phyloP scores from a whole-genome alignment of 2,329 filamentous ascomycete species.

The Curvularia spicifera region DNA sequence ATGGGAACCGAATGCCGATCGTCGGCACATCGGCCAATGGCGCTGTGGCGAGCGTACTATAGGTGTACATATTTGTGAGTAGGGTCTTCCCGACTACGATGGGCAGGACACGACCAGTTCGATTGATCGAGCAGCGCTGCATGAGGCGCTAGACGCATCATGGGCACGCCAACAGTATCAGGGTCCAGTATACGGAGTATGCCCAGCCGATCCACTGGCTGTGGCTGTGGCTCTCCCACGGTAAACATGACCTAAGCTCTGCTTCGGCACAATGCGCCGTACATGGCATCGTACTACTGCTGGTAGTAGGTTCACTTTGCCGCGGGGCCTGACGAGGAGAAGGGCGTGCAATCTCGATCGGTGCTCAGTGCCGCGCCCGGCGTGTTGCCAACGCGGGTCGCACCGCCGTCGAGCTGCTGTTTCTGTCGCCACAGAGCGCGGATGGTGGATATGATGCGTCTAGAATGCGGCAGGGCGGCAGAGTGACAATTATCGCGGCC shows the following conservation, averaged over 20 bases:
- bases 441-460: neutral
- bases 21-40: conserved; percentile 8
- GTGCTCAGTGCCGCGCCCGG: neutral
- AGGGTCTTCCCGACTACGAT: conserved; percentile 29
- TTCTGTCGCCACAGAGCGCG: neutral
- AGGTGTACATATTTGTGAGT: neutral
- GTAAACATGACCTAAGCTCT: conserved; percentile 14
- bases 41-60: conserved; percentile 7
- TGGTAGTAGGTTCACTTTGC: too few relatives aligned
- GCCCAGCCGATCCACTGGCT: neutral
- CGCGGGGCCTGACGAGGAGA: neutral
- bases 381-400: conserved; percentile 13
- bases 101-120: conserved; percentile 17
- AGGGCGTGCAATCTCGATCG: conserved; percentile 19
- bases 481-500: too few relatives aligned
- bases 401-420: conserved; percentile 10
- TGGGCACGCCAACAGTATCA: conserved; percentile 13
- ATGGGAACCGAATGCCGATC: conserved; percentile 17
- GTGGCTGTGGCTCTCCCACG: neutral
- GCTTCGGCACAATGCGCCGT: neutral
- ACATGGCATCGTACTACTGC: too few relatives aligned
- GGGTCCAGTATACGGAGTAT: conserved; percentile 10
- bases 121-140: conserved; percentile 12
- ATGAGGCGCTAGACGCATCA: conserved; percentile 7
- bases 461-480: conserved; percentile 1